Evolutionary conservation across 2,329 filamentous ascomycete genomes (phyloP).

Genomic region (Fusarium redolens): DNA sequence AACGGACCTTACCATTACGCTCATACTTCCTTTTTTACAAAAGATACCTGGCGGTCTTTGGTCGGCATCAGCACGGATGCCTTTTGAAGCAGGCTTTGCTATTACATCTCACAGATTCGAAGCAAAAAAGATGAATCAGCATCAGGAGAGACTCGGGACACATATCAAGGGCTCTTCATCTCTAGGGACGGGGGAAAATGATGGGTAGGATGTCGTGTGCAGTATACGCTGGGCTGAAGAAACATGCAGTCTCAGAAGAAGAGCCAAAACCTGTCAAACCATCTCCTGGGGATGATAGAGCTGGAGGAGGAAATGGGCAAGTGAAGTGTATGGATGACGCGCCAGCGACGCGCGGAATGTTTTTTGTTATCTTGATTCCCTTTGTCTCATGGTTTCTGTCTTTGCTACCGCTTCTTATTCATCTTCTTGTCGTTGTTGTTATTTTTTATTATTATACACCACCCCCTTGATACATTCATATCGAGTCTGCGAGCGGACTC

Average conservation of each 20-base stretch:
- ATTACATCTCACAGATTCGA: slow-evolving; percentile 50
- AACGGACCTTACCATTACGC: slow-evolving; percentile 38
- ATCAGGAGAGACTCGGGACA: slow-evolving; percentile 41
- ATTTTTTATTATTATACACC: slow-evolving; percentile 49
- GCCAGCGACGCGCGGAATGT: slow-evolving; percentile 31
- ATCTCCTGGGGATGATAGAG: slow-evolving; percentile 14
- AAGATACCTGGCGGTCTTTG: slow-evolving; percentile 38
- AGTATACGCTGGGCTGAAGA: slow-evolving; percentile 27
- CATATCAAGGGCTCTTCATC: slow-evolving; percentile 37
- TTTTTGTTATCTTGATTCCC: slow-evolving; percentile 43
- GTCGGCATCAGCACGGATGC: slow-evolving; percentile 27
- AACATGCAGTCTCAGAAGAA: slow-evolving; percentile 8
- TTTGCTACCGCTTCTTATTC: slow-evolving; percentile 34
- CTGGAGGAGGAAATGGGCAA: slow-evolving; percentile 16
- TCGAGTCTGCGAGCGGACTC: slow-evolving; percentile 50
- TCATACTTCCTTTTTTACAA: slow-evolving; percentile 38
- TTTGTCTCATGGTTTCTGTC: slow-evolving; percentile 46
- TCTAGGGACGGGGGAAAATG: slow-evolving; percentile 24
- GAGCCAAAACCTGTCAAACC: slow-evolving; percentile 9
- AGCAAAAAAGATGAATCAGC: slow-evolving; percentile 46
- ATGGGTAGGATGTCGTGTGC: slow-evolving; percentile 29
- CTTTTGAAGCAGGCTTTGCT: slow-evolving; percentile 45
- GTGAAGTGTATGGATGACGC: slow-evolving; percentile 36
- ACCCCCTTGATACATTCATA: slow-evolving; percentile 49
- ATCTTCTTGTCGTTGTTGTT: slow-evolving; percentile 38